Evolutionary conservation across 1,139 yeast genomes (phyloP).

Genomic region (Blastobotrys apis): DNA sequence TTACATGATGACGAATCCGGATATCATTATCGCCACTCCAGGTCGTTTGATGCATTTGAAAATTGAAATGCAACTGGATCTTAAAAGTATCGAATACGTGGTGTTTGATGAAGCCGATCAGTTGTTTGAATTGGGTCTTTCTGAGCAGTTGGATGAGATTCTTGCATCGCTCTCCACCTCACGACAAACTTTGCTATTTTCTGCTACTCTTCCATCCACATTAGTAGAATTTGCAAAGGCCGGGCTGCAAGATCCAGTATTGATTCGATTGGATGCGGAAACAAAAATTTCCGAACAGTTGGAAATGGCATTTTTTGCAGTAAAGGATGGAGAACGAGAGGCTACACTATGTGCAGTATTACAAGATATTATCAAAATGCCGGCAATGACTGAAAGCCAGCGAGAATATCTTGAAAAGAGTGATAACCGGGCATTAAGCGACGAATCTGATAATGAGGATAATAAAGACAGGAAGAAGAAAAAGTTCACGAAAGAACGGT

Average conservation of each 20-base stretch:
- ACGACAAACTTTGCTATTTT: constrained; percentile 84
- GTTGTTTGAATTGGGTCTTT: constrained; percentile 94
- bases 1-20: constrained; percentile 91
- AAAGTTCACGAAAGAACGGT: constrained; percentile 48
- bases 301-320: constrained; percentile 82
- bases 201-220: constrained; percentile 91
- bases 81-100: constrained; percentile 77
- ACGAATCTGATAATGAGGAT: constrained; percentile 45
- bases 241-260: constrained; percentile 84
- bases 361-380: constrained; percentile 82
- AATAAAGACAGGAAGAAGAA: constrained; percentile 42
- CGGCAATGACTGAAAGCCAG: constrained; percentile 57
- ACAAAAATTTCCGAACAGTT: constrained; percentile 82
- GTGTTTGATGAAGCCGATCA: constrained; percentile 99
- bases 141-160: constrained; percentile 88
- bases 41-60: constrained; percentile 95
- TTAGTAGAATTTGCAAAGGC: constrained; percentile 97
- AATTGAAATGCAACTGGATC: constrained; percentile 88
- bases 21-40: constrained; percentile 93
- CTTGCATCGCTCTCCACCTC: constrained; percentile 74
- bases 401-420: constrained; percentile 48
- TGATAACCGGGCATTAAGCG: constrained; percentile 18
- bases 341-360: constrained; percentile 72
- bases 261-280: constrained; percentile 90
- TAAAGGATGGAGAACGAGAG: constrained; percentile 83